Base-by-base conservation (phyloP, 2,329 filamentous ascomycete species). In the Colletotrichum navitas region DNA sequence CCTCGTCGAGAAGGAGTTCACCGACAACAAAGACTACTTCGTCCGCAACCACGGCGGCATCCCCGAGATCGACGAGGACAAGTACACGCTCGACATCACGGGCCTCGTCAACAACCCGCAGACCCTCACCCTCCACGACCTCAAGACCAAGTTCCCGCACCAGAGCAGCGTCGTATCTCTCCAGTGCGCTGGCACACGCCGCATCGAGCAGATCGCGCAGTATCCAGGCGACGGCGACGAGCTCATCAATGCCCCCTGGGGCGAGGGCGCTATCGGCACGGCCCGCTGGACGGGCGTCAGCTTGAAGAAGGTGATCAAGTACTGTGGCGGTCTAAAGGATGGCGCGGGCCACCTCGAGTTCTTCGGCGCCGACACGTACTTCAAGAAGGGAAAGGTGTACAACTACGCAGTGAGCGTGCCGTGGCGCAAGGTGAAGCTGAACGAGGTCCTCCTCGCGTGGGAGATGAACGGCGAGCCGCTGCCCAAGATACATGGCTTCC, bases 21-120 rank as follows among this genome's bases (percentile, higher is more conserved):
- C 92, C 0, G 81, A 85, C 0, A 93, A 92, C 73, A 67, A 74
- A 0, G 74, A 79, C 43, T 87, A 90, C 74, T 94, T 92, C 74
- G 89, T 94, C 0, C 85, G 92, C 12, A 94, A 94, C 72, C 92
- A 94, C 73, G 91, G 92, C 12, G 91, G 91, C 0, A 89, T 94
- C 26, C 92, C 92, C 0, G 82, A 87, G 11, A 92, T 93, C 66
- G 85, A 92, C 14, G 80, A 84, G 1, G 83, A 87, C 0, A 82
- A 85, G 5, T 91, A 82, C 75, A 85, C 81, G 29, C 82, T 92
- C 18, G 80, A 82, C 5, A 78, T 93, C 10, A 88, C 89, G 68
- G 90, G 91, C 0, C 82, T 92, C 0, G 91, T 93, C 7, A 86
- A 86, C 10, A 82, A 87, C 3, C 89, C 90, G 0, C 85, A 86